Conservation (phyloP, 345 rosid species). For the Pugionium dolabratum region DNA sequence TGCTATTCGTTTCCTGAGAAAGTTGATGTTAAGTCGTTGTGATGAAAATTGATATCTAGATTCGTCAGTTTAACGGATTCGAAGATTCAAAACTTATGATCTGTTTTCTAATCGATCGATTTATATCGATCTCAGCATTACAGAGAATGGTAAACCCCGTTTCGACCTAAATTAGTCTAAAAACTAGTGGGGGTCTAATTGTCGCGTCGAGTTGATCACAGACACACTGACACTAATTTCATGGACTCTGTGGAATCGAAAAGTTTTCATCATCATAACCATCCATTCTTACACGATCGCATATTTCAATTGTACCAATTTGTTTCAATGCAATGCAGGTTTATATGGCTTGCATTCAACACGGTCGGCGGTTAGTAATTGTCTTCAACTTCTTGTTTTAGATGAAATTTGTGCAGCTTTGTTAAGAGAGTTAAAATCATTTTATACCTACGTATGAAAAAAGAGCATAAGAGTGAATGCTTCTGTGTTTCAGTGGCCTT, state of each 20-base stretch:
- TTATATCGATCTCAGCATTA: neutral
- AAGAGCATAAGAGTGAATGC: slow-evolving; percentile 15
- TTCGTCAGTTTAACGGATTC: neutral
- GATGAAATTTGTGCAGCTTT: neutral
- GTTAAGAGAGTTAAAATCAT: neutral
- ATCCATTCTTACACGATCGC: neutral
- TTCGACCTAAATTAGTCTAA: slow-evolving; percentile 9
- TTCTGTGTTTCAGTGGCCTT: neutral
- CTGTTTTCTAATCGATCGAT: slow-evolving; percentile 3
- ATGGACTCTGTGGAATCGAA: neutral
- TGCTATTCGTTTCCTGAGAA: slow-evolving; percentile 41
- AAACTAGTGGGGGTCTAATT: slow-evolving; percentile 15
- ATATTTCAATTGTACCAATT: slow-evolving; percentile 9
- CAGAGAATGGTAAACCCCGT: slow-evolving; percentile 18
- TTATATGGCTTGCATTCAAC: slow-evolving; percentile 88
- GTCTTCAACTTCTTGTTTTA: slow-evolving; percentile 13
- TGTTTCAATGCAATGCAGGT: slow-evolving; percentile 57
- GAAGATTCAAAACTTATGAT: neutral
- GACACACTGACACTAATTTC: neutral
- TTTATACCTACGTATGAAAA: neutral
- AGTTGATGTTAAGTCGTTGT: slow-evolving; percentile 6
- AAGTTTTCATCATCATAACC: slow-evolving; percentile 4
- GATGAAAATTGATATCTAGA: slow-evolving; percentile 15
- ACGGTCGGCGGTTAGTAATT: slow-evolving; percentile 67
- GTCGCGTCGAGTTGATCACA: slow-evolving; percentile 18